Evolutionary conservation across 257 asterid genomes (phyloP).

Genomic region (Solanum ossicruentum): DNA sequence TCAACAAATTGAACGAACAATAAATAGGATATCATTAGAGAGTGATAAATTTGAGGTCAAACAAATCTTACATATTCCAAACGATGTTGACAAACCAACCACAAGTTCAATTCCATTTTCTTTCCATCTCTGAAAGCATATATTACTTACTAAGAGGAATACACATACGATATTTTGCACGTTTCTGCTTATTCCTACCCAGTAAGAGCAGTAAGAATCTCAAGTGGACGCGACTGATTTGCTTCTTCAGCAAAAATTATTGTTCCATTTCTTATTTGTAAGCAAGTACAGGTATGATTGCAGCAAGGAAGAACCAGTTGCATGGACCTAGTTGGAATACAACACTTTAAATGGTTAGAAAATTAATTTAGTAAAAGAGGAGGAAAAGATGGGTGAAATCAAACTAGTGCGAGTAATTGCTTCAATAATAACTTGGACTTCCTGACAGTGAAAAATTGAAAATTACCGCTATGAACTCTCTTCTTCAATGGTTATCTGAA

Average conservation of each 20-base stretch:
- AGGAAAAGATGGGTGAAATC: not conserved
- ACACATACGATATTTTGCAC: not conserved
- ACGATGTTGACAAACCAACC: not conserved
- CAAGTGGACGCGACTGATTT: not conserved
- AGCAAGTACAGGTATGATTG: not conserved
- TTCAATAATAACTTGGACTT: not conserved
- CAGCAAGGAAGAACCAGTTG: not conserved
- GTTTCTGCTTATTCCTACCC: not conserved
- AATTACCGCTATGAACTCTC: conserved; percentile 15
- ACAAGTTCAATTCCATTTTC: not conserved
- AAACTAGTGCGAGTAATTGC: not conserved
- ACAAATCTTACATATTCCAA: not conserved
- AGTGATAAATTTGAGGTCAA: not conserved
- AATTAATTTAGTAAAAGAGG: not conserved
- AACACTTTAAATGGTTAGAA: not conserved
- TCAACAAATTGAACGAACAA: not conserved
- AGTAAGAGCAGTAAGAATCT: not conserved
- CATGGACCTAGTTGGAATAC: not conserved
- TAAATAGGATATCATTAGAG: not conserved
- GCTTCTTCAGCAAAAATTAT: not conserved
- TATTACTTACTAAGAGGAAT: not conserved
- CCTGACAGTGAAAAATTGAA: not conserved
- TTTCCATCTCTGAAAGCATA: not conserved
- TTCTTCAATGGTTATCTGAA: conserved; percentile 11
- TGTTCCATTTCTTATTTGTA: not conserved